These are phyloP conservation scores for Tylopilus sp. DNA, from an alignment of 768 basidiomycete genomes.

Conservation along the genomic window DNA sequence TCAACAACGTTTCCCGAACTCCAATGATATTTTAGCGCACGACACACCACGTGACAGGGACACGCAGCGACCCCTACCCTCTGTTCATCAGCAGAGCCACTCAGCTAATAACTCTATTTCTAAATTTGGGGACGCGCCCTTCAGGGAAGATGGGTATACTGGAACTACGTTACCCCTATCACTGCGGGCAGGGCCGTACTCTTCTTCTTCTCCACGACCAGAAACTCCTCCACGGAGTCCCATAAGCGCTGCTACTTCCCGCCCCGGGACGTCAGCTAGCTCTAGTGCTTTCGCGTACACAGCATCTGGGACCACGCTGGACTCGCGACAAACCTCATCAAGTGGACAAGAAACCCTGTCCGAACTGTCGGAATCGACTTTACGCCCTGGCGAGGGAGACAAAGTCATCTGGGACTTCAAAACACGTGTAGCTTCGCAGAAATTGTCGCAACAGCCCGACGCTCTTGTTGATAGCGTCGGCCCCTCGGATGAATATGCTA, in stretches of 20 bases:
- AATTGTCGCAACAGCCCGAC: slow-evolving; percentile 16
- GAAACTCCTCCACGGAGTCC: slow-evolving; percentile 66
- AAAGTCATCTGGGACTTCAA: slow-evolving; percentile 30
- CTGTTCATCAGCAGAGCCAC: slow-evolving; percentile 26
- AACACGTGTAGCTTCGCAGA: slow-evolving; percentile 16
- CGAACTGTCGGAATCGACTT: slow-evolving; percentile 33
- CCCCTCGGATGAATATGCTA: slow-evolving; percentile 29
- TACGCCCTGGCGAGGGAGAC: slow-evolving; percentile 32
- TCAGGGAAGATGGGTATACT: slow-evolving; percentile 29
- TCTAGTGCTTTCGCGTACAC: slow-evolving; percentile 23
- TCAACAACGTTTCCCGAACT: slow-evolving; percentile 28
- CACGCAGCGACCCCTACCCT: slow-evolving; percentile 24
- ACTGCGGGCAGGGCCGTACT: slow-evolving; percentile 29
- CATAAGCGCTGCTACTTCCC: slow-evolving; percentile 48
- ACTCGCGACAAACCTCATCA: slow-evolving; percentile 23
- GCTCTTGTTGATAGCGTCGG: slow-evolving; percentile 17
- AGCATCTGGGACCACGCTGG: slow-evolving; percentile 28
- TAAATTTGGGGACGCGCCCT: slow-evolving; percentile 30
- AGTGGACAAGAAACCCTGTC: slow-evolving; percentile 33
- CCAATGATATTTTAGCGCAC: slow-evolving; percentile 13
- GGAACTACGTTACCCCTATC: slow-evolving; percentile 24
- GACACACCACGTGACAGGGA: slow-evolving; percentile 30
- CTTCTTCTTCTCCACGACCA: slow-evolving; percentile 20
- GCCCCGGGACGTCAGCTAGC: slow-evolving; percentile 35
- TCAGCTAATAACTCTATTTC: slow-evolving; percentile 27